These are phyloP conservation scores for Sphaerobolus stellatus DNA, from an alignment of 1,284 basidiomycete genomes.

Conservation along the genomic window DNA sequence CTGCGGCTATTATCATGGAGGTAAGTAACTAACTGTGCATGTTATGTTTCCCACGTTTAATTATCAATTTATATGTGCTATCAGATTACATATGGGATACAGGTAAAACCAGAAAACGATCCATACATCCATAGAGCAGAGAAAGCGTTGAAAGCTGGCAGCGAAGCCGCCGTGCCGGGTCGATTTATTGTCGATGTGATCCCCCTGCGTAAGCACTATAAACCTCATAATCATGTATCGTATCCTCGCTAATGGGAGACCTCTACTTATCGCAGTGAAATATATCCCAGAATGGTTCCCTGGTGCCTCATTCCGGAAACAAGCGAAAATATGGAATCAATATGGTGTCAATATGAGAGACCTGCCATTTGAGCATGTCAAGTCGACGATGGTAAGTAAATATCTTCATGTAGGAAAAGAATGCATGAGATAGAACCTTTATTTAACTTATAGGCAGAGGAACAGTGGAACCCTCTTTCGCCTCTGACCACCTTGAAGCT, in stretches of 20 bases:
- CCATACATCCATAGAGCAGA: slow-evolving; percentile 21
- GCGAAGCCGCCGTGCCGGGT: slow-evolving; percentile 17
- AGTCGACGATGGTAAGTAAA: slow-evolving; percentile 20
- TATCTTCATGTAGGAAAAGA: neutral
- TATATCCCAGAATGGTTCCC: slow-evolving; percentile 27
- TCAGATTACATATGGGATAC: slow-evolving; percentile 1
- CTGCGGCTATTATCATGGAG: slow-evolving; percentile 1
- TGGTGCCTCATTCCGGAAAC: slow-evolving; percentile 23
- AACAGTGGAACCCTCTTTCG: slow-evolving; percentile 21
- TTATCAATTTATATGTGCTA: neutral
- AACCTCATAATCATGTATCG: neutral
- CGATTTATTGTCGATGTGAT: slow-evolving; percentile 31
- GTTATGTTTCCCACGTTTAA: neutral
- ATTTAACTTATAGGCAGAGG: slow-evolving; percentile 8
- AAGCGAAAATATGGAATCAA: slow-evolving; percentile 16
- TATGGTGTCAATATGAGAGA: slow-evolving; percentile 18
- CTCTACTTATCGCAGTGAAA: slow-evolving; percentile 16
- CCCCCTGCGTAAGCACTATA: slow-evolving; percentile 26
- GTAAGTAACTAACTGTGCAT: neutral
- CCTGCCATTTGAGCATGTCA: slow-evolving; percentile 20
- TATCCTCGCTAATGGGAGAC: neutral
- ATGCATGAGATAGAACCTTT: neutral
- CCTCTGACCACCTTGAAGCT: neutral
- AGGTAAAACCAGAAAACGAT: slow-evolving; percentile 10
- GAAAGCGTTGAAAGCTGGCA: slow-evolving; percentile 14